Percentiles rank a stretch among this genome's conserved stretches.
These are phyloP conservation scores for Endotrypanum monterogeii DNA, from an alignment of 208 protist genomes.

Conservation along the genomic window DNA sequence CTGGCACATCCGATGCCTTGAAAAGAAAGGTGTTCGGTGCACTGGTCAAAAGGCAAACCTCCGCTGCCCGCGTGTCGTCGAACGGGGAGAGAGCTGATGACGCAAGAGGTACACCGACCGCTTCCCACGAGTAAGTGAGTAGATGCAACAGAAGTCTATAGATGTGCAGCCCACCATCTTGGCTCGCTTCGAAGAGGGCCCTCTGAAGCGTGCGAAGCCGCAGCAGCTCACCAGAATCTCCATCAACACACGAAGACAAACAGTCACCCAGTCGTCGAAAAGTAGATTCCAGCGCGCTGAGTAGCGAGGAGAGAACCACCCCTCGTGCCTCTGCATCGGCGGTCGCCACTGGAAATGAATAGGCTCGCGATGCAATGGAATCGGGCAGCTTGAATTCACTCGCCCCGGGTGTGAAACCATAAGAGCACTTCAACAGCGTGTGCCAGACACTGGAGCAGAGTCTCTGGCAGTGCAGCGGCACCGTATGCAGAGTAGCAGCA, in stretches of 20 bases:
- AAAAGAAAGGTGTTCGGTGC: conserved; percentile 8
- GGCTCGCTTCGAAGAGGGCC: conserved; percentile 26
- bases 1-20: neutral
- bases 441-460: conserved; percentile 26
- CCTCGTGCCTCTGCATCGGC: conserved; percentile 8
- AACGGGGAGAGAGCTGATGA: neutral
- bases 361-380: neutral
- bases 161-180: conserved; percentile 18
- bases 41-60: neutral
- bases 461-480: conserved; percentile 26
- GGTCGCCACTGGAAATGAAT: neutral
- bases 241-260: neutral
- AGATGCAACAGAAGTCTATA: conserved; percentile 25
- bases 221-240: conserved; percentile 19
- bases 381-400: conserved; percentile 2
- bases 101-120: conserved; percentile 2
- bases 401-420: conserved; percentile 1
- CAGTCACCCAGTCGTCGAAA: conserved; percentile 9
- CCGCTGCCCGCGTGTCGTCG: neutral
- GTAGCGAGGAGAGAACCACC: conserved; percentile 14
- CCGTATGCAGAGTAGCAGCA: conserved; percentile 3
- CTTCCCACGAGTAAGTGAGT: conserved; percentile 17
- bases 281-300: conserved; percentile 9
- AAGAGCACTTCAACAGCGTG: conserved; percentile 23
- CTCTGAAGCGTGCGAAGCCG: conserved; percentile 29